These are phyloP conservation scores for Penicillium sp. DNA, from an alignment of 2,329 filamentous ascomycete species.

Conservation along the genomic window DNA sequence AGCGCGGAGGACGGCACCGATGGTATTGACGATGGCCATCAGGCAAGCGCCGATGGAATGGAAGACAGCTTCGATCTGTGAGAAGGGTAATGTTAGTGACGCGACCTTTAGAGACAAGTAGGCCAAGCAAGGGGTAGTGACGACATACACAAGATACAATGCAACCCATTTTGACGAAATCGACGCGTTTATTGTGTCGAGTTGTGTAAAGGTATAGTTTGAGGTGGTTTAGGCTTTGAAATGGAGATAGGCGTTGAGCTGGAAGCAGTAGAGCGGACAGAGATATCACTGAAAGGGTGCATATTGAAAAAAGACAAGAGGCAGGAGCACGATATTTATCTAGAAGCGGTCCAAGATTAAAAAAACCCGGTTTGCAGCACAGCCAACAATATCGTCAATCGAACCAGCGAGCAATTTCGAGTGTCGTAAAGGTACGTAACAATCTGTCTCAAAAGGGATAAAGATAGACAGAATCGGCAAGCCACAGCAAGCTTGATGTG, in stretches of 20 bases:
- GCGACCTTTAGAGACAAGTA: background rate
- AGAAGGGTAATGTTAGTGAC: conserved; percentile 12
- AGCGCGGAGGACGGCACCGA: conserved; percentile 64
- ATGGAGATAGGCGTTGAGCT: conserved; percentile 16
- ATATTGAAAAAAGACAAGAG: conserved; percentile 15
- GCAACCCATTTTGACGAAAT: conserved; percentile 67
- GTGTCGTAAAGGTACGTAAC: conserved; percentile 18
- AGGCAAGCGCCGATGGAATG: conserved; percentile 65
- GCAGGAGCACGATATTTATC: background rate
- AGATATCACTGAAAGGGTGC: conserved; percentile 31
- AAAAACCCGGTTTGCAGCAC: conserved; percentile 4
- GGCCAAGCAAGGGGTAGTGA: background rate
- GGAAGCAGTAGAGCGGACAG: conserved; percentile 29
- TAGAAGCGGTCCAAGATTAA: background rate
- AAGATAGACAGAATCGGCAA: conserved; percentile 15
- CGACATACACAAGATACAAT: conserved; percentile 77
- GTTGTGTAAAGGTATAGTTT: conserved; percentile 4
- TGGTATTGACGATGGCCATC: conserved; percentile 68
- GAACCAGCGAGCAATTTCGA: background rate
- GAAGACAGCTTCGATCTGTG: conserved; percentile 60
- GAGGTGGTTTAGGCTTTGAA: conserved; percentile 15
- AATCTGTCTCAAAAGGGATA: conserved; percentile 17
- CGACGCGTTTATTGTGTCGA: conserved; percentile 3
- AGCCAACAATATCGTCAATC: background rate
- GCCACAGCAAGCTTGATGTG: conserved; percentile 6